Evolutionary conservation across 2,329 filamentous ascomycete genomes (phyloP).

Genomic region (Aureobasidium uvarum): DNA sequence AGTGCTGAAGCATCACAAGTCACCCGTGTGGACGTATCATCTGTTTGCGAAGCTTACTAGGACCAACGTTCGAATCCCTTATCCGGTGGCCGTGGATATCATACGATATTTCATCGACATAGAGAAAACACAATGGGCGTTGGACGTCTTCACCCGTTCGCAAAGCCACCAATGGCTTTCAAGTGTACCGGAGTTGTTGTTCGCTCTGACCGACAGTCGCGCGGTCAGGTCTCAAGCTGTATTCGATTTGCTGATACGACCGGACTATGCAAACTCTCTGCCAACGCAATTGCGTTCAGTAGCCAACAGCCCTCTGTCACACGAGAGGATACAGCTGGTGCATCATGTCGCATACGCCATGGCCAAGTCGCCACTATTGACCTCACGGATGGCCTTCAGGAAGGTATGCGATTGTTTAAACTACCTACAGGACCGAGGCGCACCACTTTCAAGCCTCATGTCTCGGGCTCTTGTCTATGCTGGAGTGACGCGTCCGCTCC

Average conservation of each 20-base stretch:
- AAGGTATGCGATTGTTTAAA: conserved; percentile 50
- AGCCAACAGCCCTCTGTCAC: conserved; percentile 32
- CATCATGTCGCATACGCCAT: conserved; percentile 48
- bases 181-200: conserved; percentile 30
- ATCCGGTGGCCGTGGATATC: conserved; percentile 25
- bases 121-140: conserved; percentile 26
- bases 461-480: conserved; percentile 52
- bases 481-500: conserved; percentile 48
- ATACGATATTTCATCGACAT: conserved; percentile 31
- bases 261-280: conserved; percentile 27
- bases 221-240: conserved; percentile 26
- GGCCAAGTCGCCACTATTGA: conserved; percentile 41
- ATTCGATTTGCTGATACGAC: conserved; percentile 32
- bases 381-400: conserved; percentile 46
- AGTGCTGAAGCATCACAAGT: conserved; percentile 18
- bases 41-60: neutral
- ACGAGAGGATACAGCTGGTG: conserved; percentile 45
- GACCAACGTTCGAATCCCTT: neutral
- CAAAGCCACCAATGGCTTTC: conserved; percentile 29
- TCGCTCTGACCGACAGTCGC: conserved; percentile 30
- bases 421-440: conserved; percentile 45
- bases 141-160: conserved; percentile 29
- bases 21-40: conserved; percentile 9
- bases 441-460: conserved; percentile 46
- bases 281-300: conserved; percentile 21